Evolutionary conservation across 208 protist species (phyloP).

Genomic region (Wallacemonas sp.): DNA sequence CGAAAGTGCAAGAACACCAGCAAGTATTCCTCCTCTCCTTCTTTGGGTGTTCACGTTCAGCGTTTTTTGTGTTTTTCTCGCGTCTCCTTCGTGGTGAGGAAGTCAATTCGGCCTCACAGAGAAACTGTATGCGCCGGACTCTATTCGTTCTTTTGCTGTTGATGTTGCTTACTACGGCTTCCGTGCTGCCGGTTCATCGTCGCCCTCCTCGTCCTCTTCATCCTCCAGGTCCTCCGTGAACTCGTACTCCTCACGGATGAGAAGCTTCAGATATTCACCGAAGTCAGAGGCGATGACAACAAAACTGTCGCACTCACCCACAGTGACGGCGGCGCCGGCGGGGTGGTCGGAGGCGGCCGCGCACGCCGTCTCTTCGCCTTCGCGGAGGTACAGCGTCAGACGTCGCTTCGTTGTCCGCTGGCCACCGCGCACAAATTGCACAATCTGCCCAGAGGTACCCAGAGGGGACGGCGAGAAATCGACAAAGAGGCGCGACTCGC

Average conservation of each 20-base stretch:
- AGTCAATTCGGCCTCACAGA: too few species aligned
- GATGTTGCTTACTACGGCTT: too few species aligned
- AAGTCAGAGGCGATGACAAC: slow-evolving; percentile 56
- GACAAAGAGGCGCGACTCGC: slow-evolving; percentile 49
- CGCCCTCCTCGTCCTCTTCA: slow-evolving; percentile 52
- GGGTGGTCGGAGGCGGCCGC: not conserved
- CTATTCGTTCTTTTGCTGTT: too few species aligned
- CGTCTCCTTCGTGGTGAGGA: too few species aligned
- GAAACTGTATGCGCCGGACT: too few species aligned
- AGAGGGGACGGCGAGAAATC: slow-evolving; percentile 42
- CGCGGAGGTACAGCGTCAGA: not conserved
- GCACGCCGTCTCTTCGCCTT: not conserved
- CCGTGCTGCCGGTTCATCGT: slow-evolving; percentile 31
- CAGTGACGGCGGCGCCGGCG: not conserved
- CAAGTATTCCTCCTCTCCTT: too few species aligned
- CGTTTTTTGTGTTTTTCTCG: too few species aligned
- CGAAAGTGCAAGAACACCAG: too few species aligned
- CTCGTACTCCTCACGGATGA: slow-evolving; percentile 62
- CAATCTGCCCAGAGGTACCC: slow-evolving; percentile 42
- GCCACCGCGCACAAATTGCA: slow-evolving; percentile 45
- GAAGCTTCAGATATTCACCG: slow-evolving; percentile 52
- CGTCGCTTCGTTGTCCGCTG: slow-evolving; percentile 6
- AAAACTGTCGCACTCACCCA: slow-evolving; percentile 40
- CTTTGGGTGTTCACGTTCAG: too few species aligned
- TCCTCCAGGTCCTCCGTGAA: slow-evolving; percentile 64